Base-by-base conservation (phyloP, 805 yeast species). In the Torulaspora maleeae region DNA sequence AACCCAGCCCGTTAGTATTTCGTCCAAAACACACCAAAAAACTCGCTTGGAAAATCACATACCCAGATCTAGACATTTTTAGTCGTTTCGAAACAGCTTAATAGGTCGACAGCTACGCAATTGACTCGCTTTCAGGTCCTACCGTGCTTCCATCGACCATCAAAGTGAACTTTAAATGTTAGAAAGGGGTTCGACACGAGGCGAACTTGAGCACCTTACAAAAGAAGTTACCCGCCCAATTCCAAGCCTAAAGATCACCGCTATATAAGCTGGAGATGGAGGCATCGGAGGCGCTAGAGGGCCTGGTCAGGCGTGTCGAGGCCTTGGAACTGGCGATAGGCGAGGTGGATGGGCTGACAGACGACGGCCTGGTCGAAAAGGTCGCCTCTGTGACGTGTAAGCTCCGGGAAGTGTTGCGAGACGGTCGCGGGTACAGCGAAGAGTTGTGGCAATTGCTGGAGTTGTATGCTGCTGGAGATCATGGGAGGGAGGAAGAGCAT, bases 1-100 rank as follows among this genome's bases (percentile, higher is more conserved):
- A 15, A 16, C 20, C 34, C 22, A n/a, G 4, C 25, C 8, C 25
- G 36, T 28, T 27, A 34, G 20, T 11, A 19, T n/a, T 27, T 17
- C 17, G 20, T 27, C 24, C 17, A 27, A 27, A 35, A 24, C 28
- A 20, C 29, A 22, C 15, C 33, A 8, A 15, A 37, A 27, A 12
- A 17, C 12, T 19, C 16, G n/a, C 20, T 38, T 39, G 17, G 9
- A 27, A n/a, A n/a, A 16, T 24, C 38, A 60, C 67, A 61, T 63
- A 63, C 67, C 67, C 67, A 50, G 67, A 63, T 63, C 67, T 63
- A 45, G 67, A 63, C 67, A 63, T 63, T 43, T 30, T 58, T 27
- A 28, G 13, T 20, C 24, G 44, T 42, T 17, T 32, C 27, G 15
- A 34, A 42, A 25, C 30, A 25, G 38, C 35, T 36, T 28, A 32